Conservation (phyloP, 2,329 filamentous ascomycete species). For the Fusarium chaquense region DNA sequence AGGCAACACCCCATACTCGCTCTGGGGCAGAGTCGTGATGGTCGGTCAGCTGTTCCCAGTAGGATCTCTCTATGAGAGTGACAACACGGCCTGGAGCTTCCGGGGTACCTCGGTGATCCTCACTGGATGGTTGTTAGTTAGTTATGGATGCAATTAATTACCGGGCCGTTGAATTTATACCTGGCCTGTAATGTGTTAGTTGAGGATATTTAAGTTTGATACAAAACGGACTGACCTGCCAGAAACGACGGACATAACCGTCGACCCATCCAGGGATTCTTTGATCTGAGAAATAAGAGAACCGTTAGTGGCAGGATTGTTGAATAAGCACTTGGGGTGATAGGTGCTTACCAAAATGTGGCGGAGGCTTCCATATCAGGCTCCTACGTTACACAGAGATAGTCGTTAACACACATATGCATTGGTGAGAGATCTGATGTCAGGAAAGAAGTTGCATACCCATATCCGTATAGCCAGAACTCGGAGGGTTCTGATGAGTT, state of each 20-base stretch:
- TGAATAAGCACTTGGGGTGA: constrained; percentile 7
- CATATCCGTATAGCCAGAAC: constrained; percentile 98
- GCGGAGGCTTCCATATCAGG: constrained; percentile 97
- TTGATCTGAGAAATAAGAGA: constrained; percentile 70
- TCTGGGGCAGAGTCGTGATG: constrained; percentile 70
- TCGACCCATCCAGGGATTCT: constrained; percentile 90
- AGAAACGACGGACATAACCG: constrained; percentile 95
- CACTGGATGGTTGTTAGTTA: constrained; percentile 62
- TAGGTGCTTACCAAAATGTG: constrained; percentile 88
- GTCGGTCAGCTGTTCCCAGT: constrained; percentile 84
- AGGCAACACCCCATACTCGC: constrained; percentile 91
- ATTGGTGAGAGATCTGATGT: constrained; percentile 15
- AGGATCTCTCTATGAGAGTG: constrained; percentile 86
- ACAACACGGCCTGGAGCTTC: constrained; percentile 90
- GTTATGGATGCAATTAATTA: neutral
- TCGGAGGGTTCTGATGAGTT: constrained; percentile 61
- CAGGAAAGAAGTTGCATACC: constrained; percentile 65
- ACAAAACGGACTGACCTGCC: constrained; percentile 78
- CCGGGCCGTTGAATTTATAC: constrained; percentile 40
- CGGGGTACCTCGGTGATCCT: constrained; percentile 95
- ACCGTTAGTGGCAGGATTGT: constrained; percentile 13
- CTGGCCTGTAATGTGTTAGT: constrained; percentile 49
- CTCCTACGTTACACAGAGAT: constrained; percentile 64
- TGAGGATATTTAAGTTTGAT: neutral
- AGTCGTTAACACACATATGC: constrained; percentile 10